Evolutionary conservation across 176 grass and related monocot species (phyloP).

Genomic region (Avena atlantica): DNA sequence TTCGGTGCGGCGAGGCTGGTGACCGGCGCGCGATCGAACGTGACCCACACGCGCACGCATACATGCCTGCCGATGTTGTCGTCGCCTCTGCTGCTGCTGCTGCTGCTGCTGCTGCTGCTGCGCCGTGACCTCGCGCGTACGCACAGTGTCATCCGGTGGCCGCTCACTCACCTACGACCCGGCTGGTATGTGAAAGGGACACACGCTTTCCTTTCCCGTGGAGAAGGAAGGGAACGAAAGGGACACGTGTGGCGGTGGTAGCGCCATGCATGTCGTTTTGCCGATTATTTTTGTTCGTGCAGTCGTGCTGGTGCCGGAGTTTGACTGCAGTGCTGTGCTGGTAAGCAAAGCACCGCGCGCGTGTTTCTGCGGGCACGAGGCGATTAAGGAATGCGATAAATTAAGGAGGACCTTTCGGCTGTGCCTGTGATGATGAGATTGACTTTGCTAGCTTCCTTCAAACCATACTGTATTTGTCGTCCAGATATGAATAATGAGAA

Average conservation of each 20-base stretch:
- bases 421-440: not conserved
- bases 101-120: no score
- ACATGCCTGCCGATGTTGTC: no score
- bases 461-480: not conserved
- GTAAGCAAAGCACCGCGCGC: not conserved
- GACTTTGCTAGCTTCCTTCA: not conserved
- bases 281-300: not conserved
- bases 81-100: no score
- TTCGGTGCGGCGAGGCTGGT: no score
- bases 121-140: no score
- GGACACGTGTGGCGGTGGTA: not conserved
- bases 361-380: not conserved
- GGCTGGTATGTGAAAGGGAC: conserved; percentile 24
- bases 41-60: no score
- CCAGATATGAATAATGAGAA: not conserved
- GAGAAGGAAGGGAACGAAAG: not conserved
- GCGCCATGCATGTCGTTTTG: not conserved
- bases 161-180: not conserved
- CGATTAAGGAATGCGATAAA: not conserved
- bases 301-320: not conserved
- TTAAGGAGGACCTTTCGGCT: not conserved
- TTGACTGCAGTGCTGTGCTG: no score
- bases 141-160: no score
- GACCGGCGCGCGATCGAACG: no score
- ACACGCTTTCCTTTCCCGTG: conserved; percentile 16